Evolutionary conservation across 768 basidiomycete genomes (phyloP), one percentile per base, ranked within the genome.

Genomic region (Rhizopogon rudus): DNA sequence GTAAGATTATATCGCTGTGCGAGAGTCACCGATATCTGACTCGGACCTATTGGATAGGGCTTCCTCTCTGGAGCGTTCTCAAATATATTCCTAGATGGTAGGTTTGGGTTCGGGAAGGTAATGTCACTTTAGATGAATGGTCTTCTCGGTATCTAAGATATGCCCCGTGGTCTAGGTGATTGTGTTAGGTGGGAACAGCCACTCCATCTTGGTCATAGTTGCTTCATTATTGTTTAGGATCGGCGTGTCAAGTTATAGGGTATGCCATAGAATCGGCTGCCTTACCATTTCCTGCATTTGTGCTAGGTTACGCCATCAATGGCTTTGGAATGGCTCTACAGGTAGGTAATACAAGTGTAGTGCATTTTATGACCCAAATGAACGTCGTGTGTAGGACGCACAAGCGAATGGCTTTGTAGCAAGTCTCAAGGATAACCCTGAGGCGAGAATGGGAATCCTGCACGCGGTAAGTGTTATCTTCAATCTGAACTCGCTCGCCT

Each of bases 361-460:
- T 25, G 40, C 20, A 22, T 50, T 53, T 13, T 51, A 39, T 12
- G 4, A 6, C 29, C 29, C 16, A 41, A 20, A 13, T 54, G 10
- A 3, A 42, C 10, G 37, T 29, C 42, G 22, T 7, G 25, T 48
- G 29, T 13, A 79, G 73, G 76, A 81, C 49, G 76, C 79, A 16
- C 78, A 79, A 60, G 73, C 73, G 13, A 82, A 80, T 53, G 74
- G 76, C 2, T 75, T 77, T 31, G 70, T 75, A 2, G 74, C 76
- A 0, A 68, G 73, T 22, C 60, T 81, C 16, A 72, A 72, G 5
- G 68, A 68, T 14, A 68, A 75, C 43, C 65, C 71, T 10, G 65
- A 67, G 40, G 54, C 67, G n/a, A 77, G 77, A 35, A 76, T 77
- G 73, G 71, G 71, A 2, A 42, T 75, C 4, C 52, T 75, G 13